These are phyloP conservation scores for Mycena vulgaris DNA, from an alignment of 768 basidiomycete species.

Conservation along the genomic window DNA sequence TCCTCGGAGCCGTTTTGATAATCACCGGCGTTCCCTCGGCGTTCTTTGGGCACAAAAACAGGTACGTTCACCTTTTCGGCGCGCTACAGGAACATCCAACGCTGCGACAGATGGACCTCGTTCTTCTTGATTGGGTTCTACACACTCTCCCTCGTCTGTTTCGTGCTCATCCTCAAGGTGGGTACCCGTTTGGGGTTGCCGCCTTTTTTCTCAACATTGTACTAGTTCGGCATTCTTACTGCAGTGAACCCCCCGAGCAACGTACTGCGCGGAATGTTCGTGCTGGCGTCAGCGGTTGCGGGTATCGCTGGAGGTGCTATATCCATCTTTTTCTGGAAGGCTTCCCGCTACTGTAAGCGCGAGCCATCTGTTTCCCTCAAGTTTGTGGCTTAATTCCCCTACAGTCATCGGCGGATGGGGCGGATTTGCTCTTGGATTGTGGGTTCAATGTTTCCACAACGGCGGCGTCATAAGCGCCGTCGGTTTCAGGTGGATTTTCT, in stretches of 20 bases:
- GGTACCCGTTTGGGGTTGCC: not conserved
- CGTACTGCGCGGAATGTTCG: constrained; percentile 91
- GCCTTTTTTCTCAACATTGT: not conserved
- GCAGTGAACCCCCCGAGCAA: constrained; percentile 85
- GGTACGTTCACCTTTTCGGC: constrained; percentile 59
- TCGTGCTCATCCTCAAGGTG: constrained; percentile 85
- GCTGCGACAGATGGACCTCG: constrained; percentile 75
- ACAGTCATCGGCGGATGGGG: constrained; percentile 79
- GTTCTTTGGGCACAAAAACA: constrained; percentile 95
- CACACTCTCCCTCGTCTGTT: constrained; percentile 86
- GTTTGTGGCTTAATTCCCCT: not conserved
- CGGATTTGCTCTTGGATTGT: constrained; percentile 90
- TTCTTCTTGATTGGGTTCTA: constrained; percentile 96
- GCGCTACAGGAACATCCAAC: constrained; percentile 8
- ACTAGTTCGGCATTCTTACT: constrained; percentile 82
- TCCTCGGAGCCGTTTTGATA: constrained; percentile 90
- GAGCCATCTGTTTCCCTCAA: not conserved
- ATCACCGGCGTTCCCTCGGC: constrained; percentile 91
- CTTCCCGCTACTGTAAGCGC: constrained; percentile 76
- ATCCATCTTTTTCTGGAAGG: constrained; percentile 95
- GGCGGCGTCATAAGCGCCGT: constrained; percentile 86
- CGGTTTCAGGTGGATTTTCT: constrained; percentile 91
- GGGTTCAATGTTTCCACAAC: constrained; percentile 87
- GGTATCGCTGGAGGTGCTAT: constrained; percentile 88
- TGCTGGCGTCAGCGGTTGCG: constrained; percentile 84